Base-by-base conservation (phyloP, 2,329 filamentous ascomycete species). In the Diaporthe australafricana region DNA sequence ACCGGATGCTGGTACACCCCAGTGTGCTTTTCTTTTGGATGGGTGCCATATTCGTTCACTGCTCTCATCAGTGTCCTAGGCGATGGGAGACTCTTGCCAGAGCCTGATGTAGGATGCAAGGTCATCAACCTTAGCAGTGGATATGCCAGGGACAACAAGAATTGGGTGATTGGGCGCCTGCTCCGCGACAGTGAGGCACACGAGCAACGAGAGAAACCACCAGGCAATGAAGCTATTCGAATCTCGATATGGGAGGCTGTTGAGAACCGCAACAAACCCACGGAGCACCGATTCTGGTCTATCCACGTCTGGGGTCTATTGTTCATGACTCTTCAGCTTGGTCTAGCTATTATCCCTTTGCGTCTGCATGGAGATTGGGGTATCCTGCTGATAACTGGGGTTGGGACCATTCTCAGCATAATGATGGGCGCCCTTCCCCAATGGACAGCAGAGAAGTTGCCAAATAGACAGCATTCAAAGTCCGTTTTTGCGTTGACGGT, bases 361-460 rank as follows among this genome's bases (percentile, higher is more conserved):
- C 78, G 71, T 1, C 3, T 81, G 0, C 73, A 72, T 12, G 76
- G 77, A 1, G 80, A 84, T 55, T 86, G 83, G 83, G 74, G 75
- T 9, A 80, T 85, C 5, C 74, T 87, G 5, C 70, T 85, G 27
- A 77, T 85, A 38, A 84, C 83, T 0, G 77, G 71, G 0, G 73
- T 56, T 6, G 85, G 84, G 1, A 86, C 76, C 12, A 2, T 80
- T 1, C 77, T 87, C 5, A 78, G 81, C 2, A 74, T 82, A 9
- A 67, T 75, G 1, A 79, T 79, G 0, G 83, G 83, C 0, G 72
- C 77, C 2, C 75, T 87, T 5, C 77, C 79, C 6, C 84, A 86
- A 74, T 86, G 84, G 84, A 76, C 74, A 25, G 74, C 73, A 12
- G 85, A 87, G 75, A 87, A 86, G 73, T 84, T 82, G 79, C 78